Base-by-base conservation (phyloP, 2,329 filamentous ascomycete species). In the Aspergillus transmontanensis region DNA sequence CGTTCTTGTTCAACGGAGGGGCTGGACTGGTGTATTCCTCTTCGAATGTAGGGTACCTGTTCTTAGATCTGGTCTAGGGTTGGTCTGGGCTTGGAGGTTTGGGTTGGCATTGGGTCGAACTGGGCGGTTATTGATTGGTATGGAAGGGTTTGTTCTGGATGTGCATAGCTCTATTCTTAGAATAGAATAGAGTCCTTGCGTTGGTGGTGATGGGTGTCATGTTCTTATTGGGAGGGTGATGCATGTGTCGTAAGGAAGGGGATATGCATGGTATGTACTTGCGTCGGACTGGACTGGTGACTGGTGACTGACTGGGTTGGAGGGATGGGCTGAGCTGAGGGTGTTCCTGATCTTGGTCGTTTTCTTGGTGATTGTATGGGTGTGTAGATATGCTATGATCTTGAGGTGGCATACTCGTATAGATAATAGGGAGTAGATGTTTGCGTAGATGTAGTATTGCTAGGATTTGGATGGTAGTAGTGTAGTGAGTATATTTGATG, bases 381-480 rank as follows among this genome's bases (percentile, higher is more conserved):
- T 1, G 14, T 7, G 36, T 41, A 41, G 36, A 19, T n/a, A 19
- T 41, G 36, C 6, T n/a, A 41, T 41, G 36, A 19, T 11, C 16
- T 39, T 6, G 36, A 39, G 36, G 12, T 32, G 34, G 4, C 5
- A 12, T 4, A 19, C 9, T 6, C 2, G 12, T 19, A 6, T 41
- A 9, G 14, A 6, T 19, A 2, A 3, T 4, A 3, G 2, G 0
- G 3, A 1, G 4, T 41, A 19, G 36, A n/a, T 7, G 16, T 19
- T 2, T 19, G 19, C 2, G 6, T 19, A 41, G 36, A 0, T 41
- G 6, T 7, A 1, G 16, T 2, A 19, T 41, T 19, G 6, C 36
- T n/a, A 16, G 16, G 16, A 41, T 6, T 6, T 7, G 36, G 6
- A 16, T 16, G 6, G 6, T 4, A 19, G 16, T 19, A 9, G 9